Evolutionary conservation across 352 stramenopile genomes (phyloP).

Genomic region (Globisporangium yorkense): DNA sequence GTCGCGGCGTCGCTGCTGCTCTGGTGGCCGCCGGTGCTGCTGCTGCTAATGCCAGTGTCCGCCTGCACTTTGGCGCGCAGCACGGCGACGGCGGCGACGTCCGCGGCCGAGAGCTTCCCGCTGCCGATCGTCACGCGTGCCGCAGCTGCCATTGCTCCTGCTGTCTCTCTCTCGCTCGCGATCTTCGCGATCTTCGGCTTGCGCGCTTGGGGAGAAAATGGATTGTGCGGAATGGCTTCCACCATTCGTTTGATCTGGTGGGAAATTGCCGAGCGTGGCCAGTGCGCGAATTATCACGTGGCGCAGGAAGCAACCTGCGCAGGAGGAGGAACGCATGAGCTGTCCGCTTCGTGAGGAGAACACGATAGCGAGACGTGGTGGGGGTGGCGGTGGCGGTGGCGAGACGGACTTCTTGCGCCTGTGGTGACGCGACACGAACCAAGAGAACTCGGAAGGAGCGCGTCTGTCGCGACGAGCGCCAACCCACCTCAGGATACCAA

Average conservation of each 20-base stretch:
- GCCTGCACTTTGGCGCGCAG: slow-evolving; percentile 34
- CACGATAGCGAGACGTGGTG: too few relatives aligned
- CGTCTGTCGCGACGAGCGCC: too few relatives aligned
- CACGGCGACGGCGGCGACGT: slow-evolving; percentile 57
- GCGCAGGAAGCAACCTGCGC: too few relatives aligned
- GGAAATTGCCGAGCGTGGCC: too few relatives aligned
- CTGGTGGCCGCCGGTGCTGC: slow-evolving; percentile 1
- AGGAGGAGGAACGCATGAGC: too few relatives aligned
- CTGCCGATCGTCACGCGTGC: slow-evolving; percentile 46
- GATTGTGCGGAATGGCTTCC: neutral
- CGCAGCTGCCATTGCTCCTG: slow-evolving; percentile 23
- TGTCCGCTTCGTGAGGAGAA: too few relatives aligned
- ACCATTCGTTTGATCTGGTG: too few relatives aligned
- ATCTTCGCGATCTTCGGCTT: neutral
- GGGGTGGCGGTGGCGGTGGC: too few relatives aligned
- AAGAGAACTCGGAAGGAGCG: too few relatives aligned
- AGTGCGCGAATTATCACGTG: neutral
- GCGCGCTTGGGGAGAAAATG: neutral
- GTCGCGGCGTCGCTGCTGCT: slow-evolving; percentile 5
- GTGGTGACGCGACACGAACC: too few relatives aligned
- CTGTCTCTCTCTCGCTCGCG: neutral
- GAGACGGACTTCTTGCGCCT: too few relatives aligned
- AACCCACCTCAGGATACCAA: too few relatives aligned
- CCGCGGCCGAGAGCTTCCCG: slow-evolving; percentile 47
- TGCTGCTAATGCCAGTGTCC: slow-evolving; percentile 15